phyloP scores from a whole-genome alignment of 75 land plant species.

The Picea glauca region DNA sequence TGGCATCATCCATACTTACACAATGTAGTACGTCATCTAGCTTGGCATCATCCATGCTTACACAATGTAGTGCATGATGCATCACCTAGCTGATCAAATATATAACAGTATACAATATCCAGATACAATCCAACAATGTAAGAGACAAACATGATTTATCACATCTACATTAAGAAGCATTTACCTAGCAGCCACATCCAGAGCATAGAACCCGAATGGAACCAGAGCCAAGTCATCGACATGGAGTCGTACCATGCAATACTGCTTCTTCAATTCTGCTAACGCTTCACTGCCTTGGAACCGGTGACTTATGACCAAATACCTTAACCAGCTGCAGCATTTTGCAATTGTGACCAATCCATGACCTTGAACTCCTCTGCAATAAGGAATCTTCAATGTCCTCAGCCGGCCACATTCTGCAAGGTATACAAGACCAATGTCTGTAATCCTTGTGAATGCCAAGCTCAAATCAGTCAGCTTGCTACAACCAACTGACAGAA shows the following conservation, averaged over 20 bases:
- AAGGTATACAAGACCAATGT: conserved; percentile 23
- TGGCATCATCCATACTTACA: too few species aligned
- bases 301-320: conserved; percentile 34
- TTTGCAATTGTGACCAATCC: conserved; percentile 29
- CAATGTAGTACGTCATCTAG: too few species aligned
- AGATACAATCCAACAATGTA: too few species aligned
- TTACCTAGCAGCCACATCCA: too few species aligned
- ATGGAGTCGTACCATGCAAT: conserved; percentile 27
- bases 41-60: too few species aligned
- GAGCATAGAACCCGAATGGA: conserved; percentile 14
- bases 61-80: too few species aligned
- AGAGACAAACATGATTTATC: too few species aligned
- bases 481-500: conserved; percentile 14
- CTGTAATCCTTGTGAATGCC: conserved; percentile 39
- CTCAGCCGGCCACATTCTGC: conserved; percentile 22
- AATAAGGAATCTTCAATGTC: conserved; percentile 31
- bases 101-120: too few species aligned
- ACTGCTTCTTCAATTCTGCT: conserved; percentile 19
- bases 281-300: conserved; percentile 20
- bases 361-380: conserved; percentile 31
- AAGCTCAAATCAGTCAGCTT: conserved; percentile 30
- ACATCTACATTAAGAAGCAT: too few species aligned
- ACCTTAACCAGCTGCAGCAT: conserved; percentile 25
- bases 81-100: too few species aligned
- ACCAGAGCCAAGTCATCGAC: conserved; percentile 42